phyloP scores from a whole-genome alignment of 1,139 yeast genomes.

The Candida pseudoviswanathii region DNA sequence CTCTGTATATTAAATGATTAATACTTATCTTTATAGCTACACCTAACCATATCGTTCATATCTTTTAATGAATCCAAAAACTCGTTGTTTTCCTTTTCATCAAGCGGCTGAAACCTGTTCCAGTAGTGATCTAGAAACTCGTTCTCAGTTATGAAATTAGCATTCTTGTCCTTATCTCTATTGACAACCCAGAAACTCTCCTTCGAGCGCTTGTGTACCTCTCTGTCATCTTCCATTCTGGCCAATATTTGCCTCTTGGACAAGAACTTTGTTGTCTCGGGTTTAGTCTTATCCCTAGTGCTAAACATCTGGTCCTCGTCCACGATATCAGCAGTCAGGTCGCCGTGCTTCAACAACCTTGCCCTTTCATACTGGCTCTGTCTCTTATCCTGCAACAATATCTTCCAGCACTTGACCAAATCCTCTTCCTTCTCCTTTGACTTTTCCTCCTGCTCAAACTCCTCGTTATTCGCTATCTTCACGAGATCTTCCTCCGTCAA shows the following conservation, averaged over 20 bases:
- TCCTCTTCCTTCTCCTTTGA: conserved; percentile 29
- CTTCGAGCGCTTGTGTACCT: conserved; percentile 75
- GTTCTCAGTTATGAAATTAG: conserved; percentile 40
- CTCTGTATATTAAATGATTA: conserved; percentile 41
- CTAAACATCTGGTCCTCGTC: conserved; percentile 36
- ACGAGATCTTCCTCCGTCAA: conserved; percentile 38
- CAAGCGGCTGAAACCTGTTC: conserved; percentile 49
- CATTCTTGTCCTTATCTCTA: conserved; percentile 38
- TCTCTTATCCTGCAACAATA: conserved; percentile 47
- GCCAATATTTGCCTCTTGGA: conserved; percentile 61
- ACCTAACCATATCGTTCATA: conserved; percentile 51
- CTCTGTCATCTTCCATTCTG: conserved; percentile 87
- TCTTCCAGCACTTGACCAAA: conserved; percentile 48
- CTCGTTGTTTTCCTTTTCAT: conserved; percentile 47
- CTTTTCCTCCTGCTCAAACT: conserved; percentile 28
- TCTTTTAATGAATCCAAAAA: conserved; percentile 52
- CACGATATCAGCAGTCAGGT: conserved; percentile 24
- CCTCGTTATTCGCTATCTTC: conserved; percentile 33
- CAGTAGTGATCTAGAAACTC: conserved; percentile 65
- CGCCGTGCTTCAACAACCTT: conserved; percentile 33
- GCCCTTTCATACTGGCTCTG: conserved; percentile 54
- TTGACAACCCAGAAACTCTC: conserved; percentile 74
- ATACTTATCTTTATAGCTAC: conserved; percentile 47
- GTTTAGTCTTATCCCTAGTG: conserved; percentile 26
- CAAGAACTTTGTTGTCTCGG: conserved; percentile 23